Base-by-base conservation (phyloP, 352 stramenopile species). In the Phytophthora pseudosyringae region DNA sequence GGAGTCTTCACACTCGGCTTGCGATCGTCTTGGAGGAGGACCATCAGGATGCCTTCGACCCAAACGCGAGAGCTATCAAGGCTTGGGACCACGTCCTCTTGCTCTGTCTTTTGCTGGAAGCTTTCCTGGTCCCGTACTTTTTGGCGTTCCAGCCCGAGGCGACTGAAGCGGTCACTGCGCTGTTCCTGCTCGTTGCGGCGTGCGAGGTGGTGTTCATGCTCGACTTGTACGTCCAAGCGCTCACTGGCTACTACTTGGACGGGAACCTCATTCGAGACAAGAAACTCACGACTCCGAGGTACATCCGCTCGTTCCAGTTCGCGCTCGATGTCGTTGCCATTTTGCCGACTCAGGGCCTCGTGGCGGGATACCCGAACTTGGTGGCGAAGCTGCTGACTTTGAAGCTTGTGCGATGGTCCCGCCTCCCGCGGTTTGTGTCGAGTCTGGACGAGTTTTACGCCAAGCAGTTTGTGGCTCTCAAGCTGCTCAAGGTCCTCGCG, bases 361-460 rank as follows among this genome's bases (percentile, higher is more conserved):
- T 72, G 25, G 59, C 55, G 3, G 40, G 47, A 2, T 25, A 35
- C 25, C 28, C 28, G 35, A 47, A 49, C 0, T 57, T 64, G 2
- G 61, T 74, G 31, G 48, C 80, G 2, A 78, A 78, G 25, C 36
- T 81, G 12, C 36, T 59, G 18, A n/a, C 63, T 1, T 32, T 79
- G 63, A 68, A 92, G 83, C 33, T 89, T 8, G 26, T 89, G 1
- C 69, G 83, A 0, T 72, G 71, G n/a, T 55, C 51, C 26, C 71
- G 73, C 25, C 35, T 89, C 12, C 69, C 73, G 3, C 73, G 64
- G n/a, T 82, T 84, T 46, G 60, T 90, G 5, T 63, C 67, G 2
- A 78, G 68, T 38, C 52, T 92, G 53, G 83, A 92, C 39, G 68
- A 81, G 7, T 58, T 90, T 38, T 89, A 89, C 43, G 77, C 83